Base-by-base conservation (phyloP, 352 stramenopile species). In the Phytophthora chlamydospora region DNA sequence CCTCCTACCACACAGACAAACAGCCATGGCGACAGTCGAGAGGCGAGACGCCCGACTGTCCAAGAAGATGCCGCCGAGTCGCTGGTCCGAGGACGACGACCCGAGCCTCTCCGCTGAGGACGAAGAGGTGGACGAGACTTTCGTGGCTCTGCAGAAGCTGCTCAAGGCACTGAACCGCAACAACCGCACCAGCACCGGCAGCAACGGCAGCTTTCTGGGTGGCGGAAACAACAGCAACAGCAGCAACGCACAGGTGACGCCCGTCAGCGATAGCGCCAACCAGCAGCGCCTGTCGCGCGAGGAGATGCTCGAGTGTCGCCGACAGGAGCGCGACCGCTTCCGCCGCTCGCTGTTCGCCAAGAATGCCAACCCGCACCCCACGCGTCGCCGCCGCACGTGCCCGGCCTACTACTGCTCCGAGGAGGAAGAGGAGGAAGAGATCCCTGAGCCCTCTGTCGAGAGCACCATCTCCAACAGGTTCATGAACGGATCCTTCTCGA, bases 391-490 rank as follows among this genome's bases (percentile, higher is more conserved):
- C 24, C 71, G 70, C 10, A 80, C 77, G n/a, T 79, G 68, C 14
- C 69, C 77, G 0, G 55, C 68, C 21, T 74, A 85, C 52, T 85
- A 87, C 46, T 85, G 49, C 58, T 76, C 76, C 0, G 80, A 93
- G 58, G 84, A 93, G 13, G 83, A 91, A 24, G 81, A 90, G 34
- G 84, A 93, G n/a, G 84, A 93, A 21, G 77, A 83, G 11, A 45
- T 56, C 4, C 47, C 58, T 0, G 61, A 67, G 54, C 76, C 71
- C 24, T 93, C 85, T 4, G 85, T 91, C 4, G 85, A 93, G 62
- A 91, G 80, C 42, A 78, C 78, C 42, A 93, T 93, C 53, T 91
- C 83, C 11, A 91, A 85, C 69, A 73, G 85, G 34, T 88, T 93
- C 49, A 90, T 91, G 66, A 91, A 85, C 48, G 85, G 85, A 12